Evolutionary conservation across 345 rosid genomes (phyloP).

Genomic region (Viola odorata): DNA sequence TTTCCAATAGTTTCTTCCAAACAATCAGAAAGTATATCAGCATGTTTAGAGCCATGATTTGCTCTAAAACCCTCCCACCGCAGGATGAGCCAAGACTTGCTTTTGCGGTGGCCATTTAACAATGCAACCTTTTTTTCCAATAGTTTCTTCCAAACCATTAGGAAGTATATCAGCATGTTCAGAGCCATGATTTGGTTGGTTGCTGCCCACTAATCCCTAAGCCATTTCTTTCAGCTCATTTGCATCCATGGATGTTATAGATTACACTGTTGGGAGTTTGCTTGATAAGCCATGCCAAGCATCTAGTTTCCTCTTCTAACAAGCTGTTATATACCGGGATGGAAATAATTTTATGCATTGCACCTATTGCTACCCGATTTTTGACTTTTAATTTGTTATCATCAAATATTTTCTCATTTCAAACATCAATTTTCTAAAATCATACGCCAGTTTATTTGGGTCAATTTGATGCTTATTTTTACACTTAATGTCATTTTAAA

Average conservation of each 20-base stretch:
- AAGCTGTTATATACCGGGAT: conserved; percentile 2
- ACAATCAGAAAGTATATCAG: conserved; percentile 8
- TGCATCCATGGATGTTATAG: conserved; percentile 20
- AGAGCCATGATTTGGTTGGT: conserved; percentile 10
- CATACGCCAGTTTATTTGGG: too few relatives aligned
- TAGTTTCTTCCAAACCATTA: conserved; percentile 5
- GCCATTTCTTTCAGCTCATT: conserved; percentile 21
- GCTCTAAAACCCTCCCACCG: conserved; percentile 29
- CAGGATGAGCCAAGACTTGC: conserved; percentile 23
- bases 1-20: conserved; percentile 14
- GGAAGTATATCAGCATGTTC: conserved; percentile 13
- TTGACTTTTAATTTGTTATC: too few relatives aligned
- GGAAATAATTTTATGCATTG: conserved; percentile 23
- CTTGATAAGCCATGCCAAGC: conserved; percentile 26
- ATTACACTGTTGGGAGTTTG: conserved; percentile 20
- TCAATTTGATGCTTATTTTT: too few relatives aligned
- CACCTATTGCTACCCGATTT: conserved; percentile 4
- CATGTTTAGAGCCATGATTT: conserved; percentile 6
- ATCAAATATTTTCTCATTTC: too few relatives aligned
- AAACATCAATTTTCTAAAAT: too few relatives aligned
- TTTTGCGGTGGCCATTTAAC: conserved; percentile 33
- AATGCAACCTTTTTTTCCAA: conserved; percentile 23
- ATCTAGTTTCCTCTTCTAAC: conserved; percentile 15
- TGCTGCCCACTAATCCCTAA: conserved; percentile 23
- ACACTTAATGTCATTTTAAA: too few relatives aligned